Evolutionary conservation across 1,139 yeast genomes (phyloP).

Genomic region (Scheffersomyces parashehatae): DNA sequence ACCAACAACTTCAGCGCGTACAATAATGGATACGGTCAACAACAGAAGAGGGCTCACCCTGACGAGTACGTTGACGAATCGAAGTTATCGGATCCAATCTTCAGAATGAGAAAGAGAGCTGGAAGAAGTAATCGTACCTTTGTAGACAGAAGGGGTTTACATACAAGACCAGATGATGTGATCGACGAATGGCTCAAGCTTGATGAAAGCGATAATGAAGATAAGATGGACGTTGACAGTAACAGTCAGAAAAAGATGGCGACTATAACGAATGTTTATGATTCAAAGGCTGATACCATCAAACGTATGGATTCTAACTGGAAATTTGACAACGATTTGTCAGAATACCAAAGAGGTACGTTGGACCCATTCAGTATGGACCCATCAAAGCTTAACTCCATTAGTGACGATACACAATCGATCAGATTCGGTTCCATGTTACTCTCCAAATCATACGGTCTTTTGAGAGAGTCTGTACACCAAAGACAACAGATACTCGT

Average conservation of each 20-base stretch:
- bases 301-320: slow-evolving; percentile 68
- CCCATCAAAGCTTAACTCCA: slow-evolving; percentile 71
- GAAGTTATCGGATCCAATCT: slow-evolving; percentile 53
- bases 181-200: slow-evolving; percentile 39
- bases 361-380: slow-evolving; percentile 62
- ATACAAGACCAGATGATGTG: slow-evolving; percentile 31
- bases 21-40: slow-evolving; percentile 42
- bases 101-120: slow-evolving; percentile 70
- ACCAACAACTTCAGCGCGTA: slow-evolving; percentile 49
- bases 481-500: slow-evolving; percentile 45
- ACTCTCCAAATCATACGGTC: slow-evolving; percentile 79
- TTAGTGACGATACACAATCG: slow-evolving; percentile 83
- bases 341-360: slow-evolving; percentile 47
- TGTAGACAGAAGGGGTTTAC: slow-evolving; percentile 65
- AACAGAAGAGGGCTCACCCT: slow-evolving; percentile 16
- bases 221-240: slow-evolving; percentile 14
- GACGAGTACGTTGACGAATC: slow-evolving; percentile 26
- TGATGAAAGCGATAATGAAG: slow-evolving; percentile 25
- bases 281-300: slow-evolving; percentile 52
- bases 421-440: slow-evolving; percentile 92
- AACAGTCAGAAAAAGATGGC: slow-evolving; percentile 1
- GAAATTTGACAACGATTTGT: slow-evolving; percentile 70
- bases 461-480: slow-evolving; percentile 54
- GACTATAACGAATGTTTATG: slow-evolving; percentile 50
- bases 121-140: slow-evolving; percentile 74